Percentiles rank a stretch among this genome's conserved stretches.
Evolutionary conservation across 2,329 filamentous ascomycete genomes (phyloP).

Genomic region (Biscogniauxia marginata): DNA sequence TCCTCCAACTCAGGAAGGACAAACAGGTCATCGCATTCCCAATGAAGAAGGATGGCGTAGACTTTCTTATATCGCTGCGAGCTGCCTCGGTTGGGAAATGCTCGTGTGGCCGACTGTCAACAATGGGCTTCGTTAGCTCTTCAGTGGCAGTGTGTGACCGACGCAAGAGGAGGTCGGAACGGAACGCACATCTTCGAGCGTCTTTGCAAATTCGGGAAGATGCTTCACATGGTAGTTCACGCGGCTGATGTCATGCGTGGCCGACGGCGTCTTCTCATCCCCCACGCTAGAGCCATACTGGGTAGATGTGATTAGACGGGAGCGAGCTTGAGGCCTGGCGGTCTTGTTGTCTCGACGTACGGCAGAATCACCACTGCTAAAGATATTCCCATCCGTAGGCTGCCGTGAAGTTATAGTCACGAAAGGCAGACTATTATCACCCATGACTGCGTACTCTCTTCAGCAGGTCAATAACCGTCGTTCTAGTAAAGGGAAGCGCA

Average conservation of each 20-base stretch:
- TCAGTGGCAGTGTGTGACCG: no score
- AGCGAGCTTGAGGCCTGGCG: conserved; percentile 24
- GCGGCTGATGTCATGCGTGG: conserved; percentile 58
- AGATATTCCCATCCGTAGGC: conserved; percentile 44
- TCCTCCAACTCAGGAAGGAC: conserved; percentile 58
- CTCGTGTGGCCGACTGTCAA: conserved; percentile 50
- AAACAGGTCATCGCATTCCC: conserved; percentile 58
- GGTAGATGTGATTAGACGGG: conserved; percentile 33
- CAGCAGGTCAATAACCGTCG: neutral
- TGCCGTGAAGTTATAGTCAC: conserved; percentile 52
- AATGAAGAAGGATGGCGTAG: conserved; percentile 54
- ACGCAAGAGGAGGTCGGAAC: neutral
- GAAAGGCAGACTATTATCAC: conserved; percentile 46
- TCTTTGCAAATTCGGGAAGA: conserved; percentile 52
- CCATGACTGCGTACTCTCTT: conserved; percentile 34
- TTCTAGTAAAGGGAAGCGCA: neutral
- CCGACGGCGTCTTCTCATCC: conserved; percentile 37
- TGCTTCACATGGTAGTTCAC: conserved; percentile 59
- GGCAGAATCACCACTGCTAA: conserved; percentile 48
- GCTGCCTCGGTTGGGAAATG: conserved; percentile 55
- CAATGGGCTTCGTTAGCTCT: conserved; percentile 10
- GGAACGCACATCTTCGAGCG: conserved; percentile 51
- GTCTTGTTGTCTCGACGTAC: conserved; percentile 39
- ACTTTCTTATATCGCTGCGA: conserved; percentile 57
- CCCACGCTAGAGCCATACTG: conserved; percentile 46